A percentile compares a stretch with the other conserved stretches of the same genome.
Conservation (phyloP, 2,329 filamentous ascomycete species). For the Truncatella angustata region DNA sequence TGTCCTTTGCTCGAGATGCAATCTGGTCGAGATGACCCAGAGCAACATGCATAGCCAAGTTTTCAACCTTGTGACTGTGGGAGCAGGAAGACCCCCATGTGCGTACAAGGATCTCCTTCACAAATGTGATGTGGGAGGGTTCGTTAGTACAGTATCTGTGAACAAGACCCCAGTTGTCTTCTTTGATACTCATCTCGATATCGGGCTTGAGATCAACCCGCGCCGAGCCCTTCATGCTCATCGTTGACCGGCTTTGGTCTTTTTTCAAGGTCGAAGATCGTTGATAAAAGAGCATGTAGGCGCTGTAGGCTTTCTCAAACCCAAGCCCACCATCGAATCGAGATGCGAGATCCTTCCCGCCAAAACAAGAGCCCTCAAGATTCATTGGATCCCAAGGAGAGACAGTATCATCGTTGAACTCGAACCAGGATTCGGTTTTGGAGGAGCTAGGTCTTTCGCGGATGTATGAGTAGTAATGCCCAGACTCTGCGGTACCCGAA, state of each 20-base stretch:
- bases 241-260: slow-evolving; percentile 43
- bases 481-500: slow-evolving; percentile 86
- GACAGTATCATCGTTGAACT: slow-evolving; percentile 92
- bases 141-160: slow-evolving; percentile 80
- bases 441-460: slow-evolving; percentile 67
- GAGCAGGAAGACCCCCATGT: slow-evolving; percentile 53
- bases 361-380: slow-evolving; percentile 77
- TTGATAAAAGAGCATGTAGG: slow-evolving; percentile 98
- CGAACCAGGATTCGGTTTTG: slow-evolving; percentile 65
- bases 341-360: slow-evolving; percentile 60
- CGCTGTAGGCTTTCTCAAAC: slow-evolving; percentile 75
- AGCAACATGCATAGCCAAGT: slow-evolving; percentile 51
- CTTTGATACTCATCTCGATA: slow-evolving; percentile 59
- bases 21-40: slow-evolving; percentile 74
- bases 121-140: slow-evolving; percentile 65
- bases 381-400: slow-evolving; percentile 69
- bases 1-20: slow-evolving; percentile 67
- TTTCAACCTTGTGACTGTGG: slow-evolving; percentile 44
- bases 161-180: slow-evolving; percentile 71
- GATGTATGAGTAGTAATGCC: slow-evolving; percentile 96
- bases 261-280: slow-evolving; percentile 64
- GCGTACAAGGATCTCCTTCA: slow-evolving; percentile 59
- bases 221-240: slow-evolving; percentile 39
- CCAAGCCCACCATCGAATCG: slow-evolving; percentile 44
- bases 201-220: slow-evolving; percentile 42